phyloP scores from a whole-genome alignment of 2,329 filamentous ascomycete species.

The Trichoderma sp. region DNA sequence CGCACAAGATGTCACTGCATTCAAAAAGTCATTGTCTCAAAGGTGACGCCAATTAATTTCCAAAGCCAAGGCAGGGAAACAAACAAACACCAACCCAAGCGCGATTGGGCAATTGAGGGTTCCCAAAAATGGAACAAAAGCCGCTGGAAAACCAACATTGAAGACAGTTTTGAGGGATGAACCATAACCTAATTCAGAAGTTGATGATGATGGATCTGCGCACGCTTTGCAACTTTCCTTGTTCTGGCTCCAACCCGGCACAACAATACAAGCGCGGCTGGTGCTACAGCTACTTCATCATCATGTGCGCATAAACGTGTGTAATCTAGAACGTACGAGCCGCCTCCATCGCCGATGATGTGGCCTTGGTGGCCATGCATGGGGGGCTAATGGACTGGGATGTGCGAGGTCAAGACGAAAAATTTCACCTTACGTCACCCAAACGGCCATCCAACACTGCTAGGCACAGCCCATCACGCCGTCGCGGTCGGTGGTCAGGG shows the following conservation, averaged over 20 bases:
- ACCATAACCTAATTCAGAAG: constrained; percentile 4
- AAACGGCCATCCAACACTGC: background rate
- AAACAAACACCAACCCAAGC: background rate
- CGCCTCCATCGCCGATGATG: constrained; percentile 13
- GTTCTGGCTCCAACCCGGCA: background rate
- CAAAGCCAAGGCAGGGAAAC: constrained; percentile 10
- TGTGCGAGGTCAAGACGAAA: background rate
- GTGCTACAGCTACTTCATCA: background rate
- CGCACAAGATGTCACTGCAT: constrained; percentile 2
- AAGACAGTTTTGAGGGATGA: background rate
- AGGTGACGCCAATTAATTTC: constrained; percentile 4
- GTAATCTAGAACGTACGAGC: constrained; percentile 12
- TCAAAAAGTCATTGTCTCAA: background rate
- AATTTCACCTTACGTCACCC: constrained; percentile 16
- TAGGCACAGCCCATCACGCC: constrained; percentile 13
- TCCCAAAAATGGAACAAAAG: background rate
- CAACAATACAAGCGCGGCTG: background rate
- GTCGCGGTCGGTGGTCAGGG: background rate
- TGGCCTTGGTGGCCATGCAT: constrained; percentile 19
- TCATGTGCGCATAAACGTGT: constrained; percentile 18
- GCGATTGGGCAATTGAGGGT: background rate
- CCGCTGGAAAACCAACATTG: background rate
- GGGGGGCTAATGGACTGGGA: background rate
- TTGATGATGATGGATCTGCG: constrained; percentile 19
- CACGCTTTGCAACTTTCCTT: background rate